A percentile compares a stretch with the other conserved stretches of the same genome.
Evolutionary conservation across 2,329 filamentous ascomycete species (phyloP).

Genomic region (Drechslera avenae): DNA sequence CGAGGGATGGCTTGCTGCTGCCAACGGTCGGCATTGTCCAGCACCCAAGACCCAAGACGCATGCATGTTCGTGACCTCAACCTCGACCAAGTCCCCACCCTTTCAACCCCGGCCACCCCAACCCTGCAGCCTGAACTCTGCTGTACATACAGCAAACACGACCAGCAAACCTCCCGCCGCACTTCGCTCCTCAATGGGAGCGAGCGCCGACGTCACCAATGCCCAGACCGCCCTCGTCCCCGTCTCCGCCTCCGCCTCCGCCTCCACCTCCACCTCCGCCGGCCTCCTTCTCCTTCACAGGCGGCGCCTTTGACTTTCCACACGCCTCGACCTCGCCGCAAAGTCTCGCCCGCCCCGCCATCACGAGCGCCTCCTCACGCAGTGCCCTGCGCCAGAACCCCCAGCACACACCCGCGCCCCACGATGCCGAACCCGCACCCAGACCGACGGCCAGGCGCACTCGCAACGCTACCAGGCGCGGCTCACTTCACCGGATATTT

Average conservation of each 20-base stretch:
- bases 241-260: too few relatives aligned
- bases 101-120: neutral
- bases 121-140: neutral
- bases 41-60: too few relatives aligned
- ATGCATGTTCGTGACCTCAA: neutral
- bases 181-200: conserved; percentile 14
- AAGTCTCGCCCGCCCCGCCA: conserved; percentile 9
- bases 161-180: neutral
- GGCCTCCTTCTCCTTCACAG: conserved; percentile 39
- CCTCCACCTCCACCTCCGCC: too few relatives aligned
- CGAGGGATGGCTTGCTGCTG: neutral
- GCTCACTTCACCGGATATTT: conserved; percentile 27
- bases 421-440: conserved; percentile 10
- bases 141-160: neutral
- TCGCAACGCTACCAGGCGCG: conserved; percentile 18
- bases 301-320: conserved; percentile 53
- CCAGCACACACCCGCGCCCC: conserved; percentile 9
- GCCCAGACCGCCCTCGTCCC: conserved; percentile 37
- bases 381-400: conserved; percentile 16
- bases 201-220: conserved; percentile 34
- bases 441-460: conserved; percentile 18
- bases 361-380: neutral
- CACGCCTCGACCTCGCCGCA: conserved; percentile 46
- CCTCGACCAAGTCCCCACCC: neutral
- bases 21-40: too few relatives aligned